Conservation (phyloP, 2,329 filamentous ascomycete species). For the Ceratocystis diversiconidia region DNA sequence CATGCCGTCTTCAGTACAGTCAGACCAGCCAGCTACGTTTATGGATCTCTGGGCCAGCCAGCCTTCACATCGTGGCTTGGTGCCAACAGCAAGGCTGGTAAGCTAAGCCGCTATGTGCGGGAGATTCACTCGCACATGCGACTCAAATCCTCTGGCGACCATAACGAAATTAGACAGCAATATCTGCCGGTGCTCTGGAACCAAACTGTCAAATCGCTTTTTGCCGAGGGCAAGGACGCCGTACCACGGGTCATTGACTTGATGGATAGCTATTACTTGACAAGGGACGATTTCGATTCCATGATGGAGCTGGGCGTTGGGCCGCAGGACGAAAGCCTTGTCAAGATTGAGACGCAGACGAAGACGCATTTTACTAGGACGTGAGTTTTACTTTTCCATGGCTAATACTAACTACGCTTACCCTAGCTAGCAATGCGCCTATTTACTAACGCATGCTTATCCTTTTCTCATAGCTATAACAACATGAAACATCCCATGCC, state of each 20-base stretch:
- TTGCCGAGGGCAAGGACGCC: constrained; percentile 65
- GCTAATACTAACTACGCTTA: constrained; percentile 3
- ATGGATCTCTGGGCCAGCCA: constrained; percentile 61
- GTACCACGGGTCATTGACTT: constrained; percentile 76
- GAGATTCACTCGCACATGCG: constrained; percentile 98
- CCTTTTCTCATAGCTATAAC: constrained; percentile 54
- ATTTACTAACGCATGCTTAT: constrained; percentile 17
- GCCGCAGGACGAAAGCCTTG: constrained; percentile 57
- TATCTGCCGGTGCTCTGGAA: constrained; percentile 85
- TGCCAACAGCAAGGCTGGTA: constrained; percentile 78
- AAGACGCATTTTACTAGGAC: constrained; percentile 81
- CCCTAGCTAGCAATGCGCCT: background rate
- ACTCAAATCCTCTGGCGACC: constrained; percentile 73
- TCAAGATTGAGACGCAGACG: constrained; percentile 70
- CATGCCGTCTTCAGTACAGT: constrained; percentile 95
- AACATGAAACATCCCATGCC: constrained; percentile 72
- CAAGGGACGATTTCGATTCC: constrained; percentile 84
- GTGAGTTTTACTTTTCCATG: constrained; percentile 37
- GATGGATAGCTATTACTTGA: constrained; percentile 95
- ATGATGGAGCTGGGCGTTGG: constrained; percentile 86
- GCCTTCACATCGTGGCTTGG: constrained; percentile 86
- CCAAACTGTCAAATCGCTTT: constrained; percentile 58
- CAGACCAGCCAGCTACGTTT: constrained; percentile 71
- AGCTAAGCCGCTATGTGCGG: constrained; percentile 66
- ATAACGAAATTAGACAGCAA: constrained; percentile 86